Evolutionary conservation across 345 rosid genomes (phyloP), one percentile per base, ranked within the genome.

Genomic region (Odontarrhena argentea): DNA sequence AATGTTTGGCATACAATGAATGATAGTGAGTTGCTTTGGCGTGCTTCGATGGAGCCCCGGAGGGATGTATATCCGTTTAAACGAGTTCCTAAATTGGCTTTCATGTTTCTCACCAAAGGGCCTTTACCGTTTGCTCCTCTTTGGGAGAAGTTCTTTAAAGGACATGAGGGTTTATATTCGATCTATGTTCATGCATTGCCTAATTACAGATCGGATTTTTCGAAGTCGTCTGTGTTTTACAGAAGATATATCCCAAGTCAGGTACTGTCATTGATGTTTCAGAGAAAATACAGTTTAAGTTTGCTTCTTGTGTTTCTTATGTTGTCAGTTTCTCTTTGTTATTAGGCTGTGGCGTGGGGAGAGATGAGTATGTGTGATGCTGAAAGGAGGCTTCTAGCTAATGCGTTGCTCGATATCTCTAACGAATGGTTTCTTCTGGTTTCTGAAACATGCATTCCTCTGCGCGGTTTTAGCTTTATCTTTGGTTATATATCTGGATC

Each of bases 301-400:
- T 45, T 53, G 58, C 22, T 44, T 70, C 43, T 71, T 46, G 55
- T 18, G 47, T 32, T 73, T 14, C 36, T 71, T 11, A 71, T 28
- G 24, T 24, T 50, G 5, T 52, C 9, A 7, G 35, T 51, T 41
- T 60, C 5, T 44, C 57, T 55, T 14, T 14, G 9, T 47, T 67
- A 69, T 55, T 81, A 87, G 97, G 76, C 71, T 49, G 97, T 83
- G 52, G 83, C 79, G 60, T 91, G 99, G 99, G 99, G 99, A 74
- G 80, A 51, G 78, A 88, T 86, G 96, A 94, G 96, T 46, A 88
- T 88, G 97, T 83, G 89, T 38, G 97, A 94, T 36, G 97, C 96
- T 13, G 97, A 94, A 78, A 87, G 92, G 69, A 84, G 99, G 48
- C 96, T 94, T 50, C 41, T 88, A 2, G 96, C 95, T 28, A 94